Evolutionary conservation across 2,329 filamentous ascomycete species (phyloP).

Genomic region (Fusarium sp.): DNA sequence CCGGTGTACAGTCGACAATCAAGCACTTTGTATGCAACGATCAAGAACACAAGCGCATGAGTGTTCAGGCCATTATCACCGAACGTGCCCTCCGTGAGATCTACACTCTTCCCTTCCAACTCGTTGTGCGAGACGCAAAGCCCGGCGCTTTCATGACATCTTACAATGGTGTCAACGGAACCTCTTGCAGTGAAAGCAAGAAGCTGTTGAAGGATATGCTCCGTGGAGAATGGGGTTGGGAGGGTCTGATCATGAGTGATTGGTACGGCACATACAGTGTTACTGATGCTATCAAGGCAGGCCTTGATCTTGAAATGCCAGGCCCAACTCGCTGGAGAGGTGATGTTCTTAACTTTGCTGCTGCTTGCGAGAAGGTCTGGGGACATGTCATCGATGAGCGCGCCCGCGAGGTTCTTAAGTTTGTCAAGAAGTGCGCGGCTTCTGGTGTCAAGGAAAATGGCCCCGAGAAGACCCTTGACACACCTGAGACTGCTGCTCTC

Average conservation of each 20-base stretch:
- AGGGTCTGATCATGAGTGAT: slow-evolving; percentile 70
- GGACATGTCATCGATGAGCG: slow-evolving; percentile 68
- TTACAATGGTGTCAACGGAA: slow-evolving; percentile 71
- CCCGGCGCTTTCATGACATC: slow-evolving; percentile 70
- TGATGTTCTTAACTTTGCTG: slow-evolving; percentile 65
- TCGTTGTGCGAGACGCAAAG: slow-evolving; percentile 64
- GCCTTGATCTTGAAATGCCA: slow-evolving; percentile 72
- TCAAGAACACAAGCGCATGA: slow-evolving; percentile 70
- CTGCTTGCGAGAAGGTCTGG: slow-evolving; percentile 68
- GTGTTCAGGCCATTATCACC: slow-evolving; percentile 67
- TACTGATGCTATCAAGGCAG: slow-evolving; percentile 63
- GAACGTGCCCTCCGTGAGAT: slow-evolving; percentile 70
- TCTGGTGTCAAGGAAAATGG: slow-evolving; percentile 68
- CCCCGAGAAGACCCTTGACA: slow-evolving; percentile 68
- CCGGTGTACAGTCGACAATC: slow-evolving; percentile 67
- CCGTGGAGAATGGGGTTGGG: slow-evolving; percentile 69
- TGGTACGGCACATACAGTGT: slow-evolving; percentile 71
- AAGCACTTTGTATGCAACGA: slow-evolving; percentile 75
- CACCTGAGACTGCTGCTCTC: slow-evolving; percentile 71
- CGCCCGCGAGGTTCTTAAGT: slow-evolving; percentile 68
- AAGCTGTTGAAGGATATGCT: slow-evolving; percentile 65
- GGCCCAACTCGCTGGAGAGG: slow-evolving; percentile 66
- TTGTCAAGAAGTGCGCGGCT: slow-evolving; percentile 69
- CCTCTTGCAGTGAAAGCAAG: slow-evolving; percentile 66
- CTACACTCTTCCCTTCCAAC: slow-evolving; percentile 70